Conservation (phyloP, 441 rosid genomes). For the Brassica hybrid region DNA sequence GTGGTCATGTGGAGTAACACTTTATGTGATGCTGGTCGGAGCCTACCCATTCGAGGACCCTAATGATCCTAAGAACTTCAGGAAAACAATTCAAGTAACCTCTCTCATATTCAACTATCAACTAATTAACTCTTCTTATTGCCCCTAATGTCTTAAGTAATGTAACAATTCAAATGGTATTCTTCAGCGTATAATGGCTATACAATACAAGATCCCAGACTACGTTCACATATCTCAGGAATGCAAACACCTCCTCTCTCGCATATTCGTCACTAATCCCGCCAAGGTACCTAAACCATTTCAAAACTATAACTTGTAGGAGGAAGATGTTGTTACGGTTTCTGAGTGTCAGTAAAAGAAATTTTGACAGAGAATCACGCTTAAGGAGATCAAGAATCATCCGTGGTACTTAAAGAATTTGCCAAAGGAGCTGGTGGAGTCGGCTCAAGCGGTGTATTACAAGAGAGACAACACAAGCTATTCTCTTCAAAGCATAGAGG, state of each 20-base stretch:
- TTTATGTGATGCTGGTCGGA: conserved; percentile 95
- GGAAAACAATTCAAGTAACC: conserved; percentile 89
- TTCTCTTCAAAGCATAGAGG: conserved; percentile 77
- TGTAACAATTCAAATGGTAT: conserved; percentile 20
- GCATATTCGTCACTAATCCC: conserved; percentile 81
- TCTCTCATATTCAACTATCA: conserved; percentile 1
- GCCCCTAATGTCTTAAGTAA: background rate
- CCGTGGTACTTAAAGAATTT: conserved; percentile 96
- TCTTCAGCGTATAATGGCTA: conserved; percentile 81
- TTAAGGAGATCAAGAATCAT: conserved; percentile 84
- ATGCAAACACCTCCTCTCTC: conserved; percentile 83
- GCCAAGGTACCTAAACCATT: conserved; percentile 48
- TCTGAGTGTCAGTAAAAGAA: conserved; percentile 10
- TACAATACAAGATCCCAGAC: conserved; percentile 88
- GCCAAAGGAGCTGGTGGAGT: conserved; percentile 74
- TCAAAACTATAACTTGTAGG: background rate
- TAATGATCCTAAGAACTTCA: conserved; percentile 83
- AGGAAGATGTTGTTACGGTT: background rate
- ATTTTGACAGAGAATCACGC: conserved; percentile 65
- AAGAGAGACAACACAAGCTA: conserved; percentile 44
- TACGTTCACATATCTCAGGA: conserved; percentile 88
- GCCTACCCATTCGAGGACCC: conserved; percentile 98
- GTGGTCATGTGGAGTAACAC: conserved; percentile 99
- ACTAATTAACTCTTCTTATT: background rate
- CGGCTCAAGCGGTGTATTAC: no score